A percentile compares a stretch with the other conserved stretches of the same genome.
Evolutionary conservation across 192 early-diverging fungal species (phyloP).

Genomic region (Haplosporangium gracile): DNA sequence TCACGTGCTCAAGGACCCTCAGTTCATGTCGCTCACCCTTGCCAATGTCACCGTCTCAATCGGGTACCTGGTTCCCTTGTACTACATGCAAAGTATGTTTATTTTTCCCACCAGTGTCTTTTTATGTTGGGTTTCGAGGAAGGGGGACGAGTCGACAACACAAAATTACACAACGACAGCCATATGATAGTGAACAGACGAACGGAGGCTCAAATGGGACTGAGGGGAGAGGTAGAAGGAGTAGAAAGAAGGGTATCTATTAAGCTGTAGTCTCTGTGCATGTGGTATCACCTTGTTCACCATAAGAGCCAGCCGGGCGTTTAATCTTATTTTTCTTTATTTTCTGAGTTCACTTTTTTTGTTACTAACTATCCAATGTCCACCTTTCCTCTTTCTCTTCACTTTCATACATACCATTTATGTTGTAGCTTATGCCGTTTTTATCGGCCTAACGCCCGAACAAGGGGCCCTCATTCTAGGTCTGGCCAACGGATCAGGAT

Average conservation of each 20-base stretch:
- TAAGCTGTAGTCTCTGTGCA: not conserved
- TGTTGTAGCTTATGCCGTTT: constrained; percentile 34
- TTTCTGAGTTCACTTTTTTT: not conserved
- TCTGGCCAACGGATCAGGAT: constrained; percentile 38
- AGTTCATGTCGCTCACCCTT: constrained; percentile 38
- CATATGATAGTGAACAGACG: constrained; percentile 5
- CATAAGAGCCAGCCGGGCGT: not conserved
- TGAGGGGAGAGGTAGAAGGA: not conserved
- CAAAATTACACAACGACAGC: not conserved
- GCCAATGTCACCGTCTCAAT: constrained; percentile 37
- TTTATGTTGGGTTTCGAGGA: not conserved
- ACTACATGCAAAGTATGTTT: constrained; percentile 51
- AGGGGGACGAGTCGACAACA: not conserved
- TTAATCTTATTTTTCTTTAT: constrained; percentile 14
- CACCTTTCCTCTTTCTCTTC: not conserved
- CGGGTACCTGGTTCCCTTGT: constrained; percentile 44
- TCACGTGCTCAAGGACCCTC: constrained; percentile 43
- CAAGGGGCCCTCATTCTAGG: constrained; percentile 45
- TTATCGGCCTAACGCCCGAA: constrained; percentile 35
- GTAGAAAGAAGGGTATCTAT: not conserved
- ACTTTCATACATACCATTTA: not conserved
- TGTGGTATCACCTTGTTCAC: not conserved
- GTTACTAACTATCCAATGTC: not conserved
- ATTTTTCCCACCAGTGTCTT: not conserved
- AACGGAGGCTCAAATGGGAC: not conserved